These are phyloP conservation scores for Microstegium vimineum DNA, from an alignment of 176 grass and related monocot genomes.

Conservation along the genomic window DNA sequence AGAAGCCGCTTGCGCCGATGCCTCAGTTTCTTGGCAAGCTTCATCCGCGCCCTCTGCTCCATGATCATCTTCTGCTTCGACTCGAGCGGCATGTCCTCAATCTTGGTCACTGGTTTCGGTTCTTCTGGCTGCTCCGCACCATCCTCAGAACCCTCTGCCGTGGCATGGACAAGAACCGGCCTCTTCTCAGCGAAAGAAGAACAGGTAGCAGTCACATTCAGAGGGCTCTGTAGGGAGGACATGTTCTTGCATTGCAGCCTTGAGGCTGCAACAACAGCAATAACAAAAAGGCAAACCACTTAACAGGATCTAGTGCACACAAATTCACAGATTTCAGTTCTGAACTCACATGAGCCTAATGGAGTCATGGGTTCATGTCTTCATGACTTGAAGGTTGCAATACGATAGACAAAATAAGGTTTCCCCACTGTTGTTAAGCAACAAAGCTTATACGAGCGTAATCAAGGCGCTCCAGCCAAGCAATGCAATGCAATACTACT, in stretches of 20 bases:
- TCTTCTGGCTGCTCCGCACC: constrained; percentile 42
- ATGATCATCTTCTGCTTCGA: too few relatives aligned
- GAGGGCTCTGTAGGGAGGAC: constrained; percentile 8
- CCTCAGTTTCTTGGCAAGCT: constrained; percentile 70
- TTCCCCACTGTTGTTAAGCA: background rate
- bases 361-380: background rate
- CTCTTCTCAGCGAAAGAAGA: constrained; percentile 38
- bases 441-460: background rate
- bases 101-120: constrained; percentile 23
- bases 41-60: constrained; percentile 19
- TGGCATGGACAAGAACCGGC: constrained; percentile 39
- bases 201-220: constrained; percentile 17
- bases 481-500: background rate
- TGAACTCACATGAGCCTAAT: background rate
- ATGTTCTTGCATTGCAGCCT: constrained; percentile 47
- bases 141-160: constrained; percentile 39
- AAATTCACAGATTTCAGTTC: background rate
- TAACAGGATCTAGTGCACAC: background rate
- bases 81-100: constrained; percentile 42
- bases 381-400: background rate
- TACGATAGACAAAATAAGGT: background rate
- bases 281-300: background rate
- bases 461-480: background rate
- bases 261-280: constrained; percentile 41
- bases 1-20: constrained; percentile 63